Conservation (phyloP, 2,329 filamentous ascomycete genomes). For the Lasiodiplodia theobromae region DNA sequence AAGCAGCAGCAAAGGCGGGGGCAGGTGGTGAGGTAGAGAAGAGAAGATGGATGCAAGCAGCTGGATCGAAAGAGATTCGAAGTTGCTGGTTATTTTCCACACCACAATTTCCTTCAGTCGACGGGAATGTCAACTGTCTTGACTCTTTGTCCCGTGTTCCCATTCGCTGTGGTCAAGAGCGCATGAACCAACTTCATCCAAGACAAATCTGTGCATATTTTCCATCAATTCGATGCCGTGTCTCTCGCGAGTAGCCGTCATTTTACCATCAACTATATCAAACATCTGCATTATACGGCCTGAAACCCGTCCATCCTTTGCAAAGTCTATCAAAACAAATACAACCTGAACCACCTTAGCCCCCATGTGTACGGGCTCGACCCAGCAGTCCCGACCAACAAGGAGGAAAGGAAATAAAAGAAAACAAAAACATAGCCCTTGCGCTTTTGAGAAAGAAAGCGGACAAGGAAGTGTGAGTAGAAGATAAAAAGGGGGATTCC, state of each 20-base stretch:
- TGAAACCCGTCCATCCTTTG: constrained; percentile 1
- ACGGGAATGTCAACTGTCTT: too few species aligned
- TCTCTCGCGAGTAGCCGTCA: not conserved
- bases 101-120: too few species aligned
- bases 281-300: constrained; percentile 16
- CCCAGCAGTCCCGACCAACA: not conserved
- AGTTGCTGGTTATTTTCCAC: too few species aligned
- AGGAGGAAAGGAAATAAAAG: not conserved
- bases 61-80: too few species aligned
- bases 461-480: not conserved
- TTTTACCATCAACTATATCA: constrained; percentile 14
- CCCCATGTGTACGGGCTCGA: not conserved
- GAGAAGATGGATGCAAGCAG: not conserved
- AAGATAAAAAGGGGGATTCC: not conserved
- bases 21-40: not conserved
- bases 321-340: constrained; percentile 12
- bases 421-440: not conserved
- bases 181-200: too few species aligned
- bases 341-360: not conserved
- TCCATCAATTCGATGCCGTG: too few species aligned
- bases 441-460: not conserved
- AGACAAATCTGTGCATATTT: too few species aligned
- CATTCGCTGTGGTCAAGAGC: too few species aligned
- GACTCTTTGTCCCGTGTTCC: too few species aligned
- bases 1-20: not conserved